Evolutionary conservation across 2,329 filamentous ascomycete species (phyloP).

Genomic region (Cercospora zeina): DNA sequence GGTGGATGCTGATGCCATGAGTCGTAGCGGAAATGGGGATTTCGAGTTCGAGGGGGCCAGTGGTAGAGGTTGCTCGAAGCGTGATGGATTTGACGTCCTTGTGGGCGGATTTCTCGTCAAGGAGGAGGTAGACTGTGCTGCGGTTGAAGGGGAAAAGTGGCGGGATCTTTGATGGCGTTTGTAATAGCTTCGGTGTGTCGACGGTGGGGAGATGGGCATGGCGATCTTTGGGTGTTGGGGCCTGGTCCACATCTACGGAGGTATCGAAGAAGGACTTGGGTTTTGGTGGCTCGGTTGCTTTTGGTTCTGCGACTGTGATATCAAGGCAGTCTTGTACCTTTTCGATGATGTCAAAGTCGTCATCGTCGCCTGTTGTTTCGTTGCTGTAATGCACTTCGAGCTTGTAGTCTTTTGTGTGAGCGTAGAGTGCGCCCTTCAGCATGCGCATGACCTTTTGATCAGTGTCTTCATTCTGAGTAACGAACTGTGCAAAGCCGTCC

Average conservation of each 20-base stretch:
- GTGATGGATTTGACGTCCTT: constrained; percentile 57
- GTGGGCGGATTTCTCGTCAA: constrained; percentile 54
- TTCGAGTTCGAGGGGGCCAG: constrained; percentile 62
- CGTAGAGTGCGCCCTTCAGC: constrained; percentile 68
- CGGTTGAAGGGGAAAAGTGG: constrained; percentile 67
- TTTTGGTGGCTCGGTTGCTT: constrained; percentile 29
- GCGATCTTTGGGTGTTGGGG: constrained; percentile 37
- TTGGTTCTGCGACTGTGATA: constrained; percentile 35
- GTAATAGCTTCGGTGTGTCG: constrained; percentile 58
- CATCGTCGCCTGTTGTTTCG: constrained; percentile 37
- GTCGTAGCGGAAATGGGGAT: constrained; percentile 55
- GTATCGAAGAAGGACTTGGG: constrained; percentile 63
- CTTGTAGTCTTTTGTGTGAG: constrained; percentile 64
- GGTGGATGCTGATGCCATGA: constrained; percentile 54
- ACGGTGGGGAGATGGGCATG: constrained; percentile 57
- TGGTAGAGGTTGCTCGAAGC: constrained; percentile 57
- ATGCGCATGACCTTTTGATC: constrained; percentile 70
- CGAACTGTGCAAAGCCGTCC: constrained; percentile 61
- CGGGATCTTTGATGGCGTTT: constrained; percentile 64
- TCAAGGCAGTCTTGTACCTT: constrained; percentile 54
- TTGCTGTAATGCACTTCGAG: constrained; percentile 61
- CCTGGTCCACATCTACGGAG: constrained; percentile 48
- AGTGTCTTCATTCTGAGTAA: constrained; percentile 64
- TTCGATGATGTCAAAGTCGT: constrained; percentile 65
- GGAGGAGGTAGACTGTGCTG: constrained; percentile 64